phyloP scores from a whole-genome alignment of 179 eudicot genomes.

The Beta macrorhiza region DNA sequence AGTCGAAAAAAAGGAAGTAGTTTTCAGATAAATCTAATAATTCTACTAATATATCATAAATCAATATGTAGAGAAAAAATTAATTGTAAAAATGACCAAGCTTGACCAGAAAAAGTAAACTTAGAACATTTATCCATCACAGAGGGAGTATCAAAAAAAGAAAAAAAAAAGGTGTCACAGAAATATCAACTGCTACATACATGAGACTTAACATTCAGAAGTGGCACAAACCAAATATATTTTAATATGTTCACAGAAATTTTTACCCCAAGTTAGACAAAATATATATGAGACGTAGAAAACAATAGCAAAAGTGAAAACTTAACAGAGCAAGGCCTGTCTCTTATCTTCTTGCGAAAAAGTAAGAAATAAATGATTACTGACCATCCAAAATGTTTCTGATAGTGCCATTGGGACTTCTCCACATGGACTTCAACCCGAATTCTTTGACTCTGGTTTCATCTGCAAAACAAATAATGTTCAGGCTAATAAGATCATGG shows the following conservation, averaged over 20 bases:
- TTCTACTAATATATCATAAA: background rate
- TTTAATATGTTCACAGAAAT: background rate
- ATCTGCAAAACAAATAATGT: constrained; percentile 50
- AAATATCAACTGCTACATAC: background rate
- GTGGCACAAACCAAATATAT: background rate
- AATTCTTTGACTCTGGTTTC: constrained; percentile 91
- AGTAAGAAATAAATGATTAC: constrained; percentile 21
- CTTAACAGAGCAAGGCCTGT: constrained; percentile 4
- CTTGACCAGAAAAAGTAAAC: background rate
- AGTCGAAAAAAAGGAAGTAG: background rate
- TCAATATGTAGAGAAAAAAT: background rate
- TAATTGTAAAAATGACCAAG: background rate
- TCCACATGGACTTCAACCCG: constrained; percentile 95
- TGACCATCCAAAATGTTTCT: constrained; percentile 88
- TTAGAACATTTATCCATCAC: background rate
- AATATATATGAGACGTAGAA: background rate
- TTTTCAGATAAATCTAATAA: background rate
- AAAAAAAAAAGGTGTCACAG: background rate
- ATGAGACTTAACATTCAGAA: background rate
- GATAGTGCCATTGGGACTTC: constrained; percentile 98
- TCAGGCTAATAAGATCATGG: background rate
- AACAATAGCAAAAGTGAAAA: background rate
- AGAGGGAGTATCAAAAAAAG: background rate
- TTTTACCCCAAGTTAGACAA: background rate
- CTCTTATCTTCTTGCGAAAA: background rate